These are phyloP conservation scores for Cutaneotrichosporon sp. DNA, from an alignment of 1,284 basidiomycete species.

Conservation along the genomic window DNA sequence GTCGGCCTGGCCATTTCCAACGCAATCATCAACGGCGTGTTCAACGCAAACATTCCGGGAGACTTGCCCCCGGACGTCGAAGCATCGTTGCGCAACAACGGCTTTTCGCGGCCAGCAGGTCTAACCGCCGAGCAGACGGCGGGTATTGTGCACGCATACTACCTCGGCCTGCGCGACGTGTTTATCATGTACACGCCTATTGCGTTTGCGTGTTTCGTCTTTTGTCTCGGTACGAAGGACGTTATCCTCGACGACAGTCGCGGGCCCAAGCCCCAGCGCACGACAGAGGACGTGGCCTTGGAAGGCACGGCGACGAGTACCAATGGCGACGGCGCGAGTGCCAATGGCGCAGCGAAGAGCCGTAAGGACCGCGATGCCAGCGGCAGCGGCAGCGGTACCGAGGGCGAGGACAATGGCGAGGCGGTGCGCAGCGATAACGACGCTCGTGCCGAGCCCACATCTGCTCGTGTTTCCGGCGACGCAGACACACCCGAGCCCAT, in stretches of 20 bases:
- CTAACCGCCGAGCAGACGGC: neutral
- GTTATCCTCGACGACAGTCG: neutral
- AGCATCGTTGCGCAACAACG: neutral
- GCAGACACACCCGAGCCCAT: neutral
- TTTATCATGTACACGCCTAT: slow-evolving; percentile 21
- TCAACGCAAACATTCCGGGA: slow-evolving; percentile 14
- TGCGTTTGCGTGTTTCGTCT: slow-evolving; percentile 2
- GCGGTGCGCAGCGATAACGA: neutral
- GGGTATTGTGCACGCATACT: slow-evolving; percentile 7
- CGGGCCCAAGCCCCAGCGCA: neutral
- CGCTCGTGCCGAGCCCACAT: neutral
- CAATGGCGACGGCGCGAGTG: neutral
- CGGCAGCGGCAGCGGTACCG: neutral
- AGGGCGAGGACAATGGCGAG: neutral
- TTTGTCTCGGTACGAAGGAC: slow-evolving; percentile 1
- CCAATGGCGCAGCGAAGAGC: neutral
- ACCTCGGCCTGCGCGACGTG: slow-evolving; percentile 18
- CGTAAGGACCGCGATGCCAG: neutral
- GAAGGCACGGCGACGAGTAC: neutral
- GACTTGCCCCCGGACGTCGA: slow-evolving; percentile 1
- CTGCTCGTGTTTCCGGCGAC: neutral
- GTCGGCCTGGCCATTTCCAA: slow-evolving; percentile 26
- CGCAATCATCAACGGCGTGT: slow-evolving; percentile 23
- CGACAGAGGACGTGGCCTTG: neutral
- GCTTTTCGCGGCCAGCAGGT: neutral